Evolutionary conservation across 768 basidiomycete species (phyloP), one percentile per base, ranked within the genome.

Genomic region (Tubosaeta brunneosetosa): DNA sequence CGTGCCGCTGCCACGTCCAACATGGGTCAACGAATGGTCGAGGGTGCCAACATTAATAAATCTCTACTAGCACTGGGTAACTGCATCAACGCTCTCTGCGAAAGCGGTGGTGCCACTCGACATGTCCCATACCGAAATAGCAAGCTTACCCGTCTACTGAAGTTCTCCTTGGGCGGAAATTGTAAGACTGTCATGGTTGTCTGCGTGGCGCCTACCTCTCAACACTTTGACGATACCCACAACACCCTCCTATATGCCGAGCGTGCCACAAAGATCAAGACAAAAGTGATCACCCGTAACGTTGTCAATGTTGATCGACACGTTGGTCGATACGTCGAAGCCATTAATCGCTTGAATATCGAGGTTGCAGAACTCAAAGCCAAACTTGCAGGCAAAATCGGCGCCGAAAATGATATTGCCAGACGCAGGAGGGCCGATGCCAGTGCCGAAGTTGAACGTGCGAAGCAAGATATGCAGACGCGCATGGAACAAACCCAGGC

Each of bases 181-280:
- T 99, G 97, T 81, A 92, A 95, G 73, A 99, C 97, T 1, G 94
- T 97, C 65, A 99, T 98, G 97, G 92, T 97, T 57, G 95, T 98
- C 55, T 98, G 97, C 67, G 78, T 99, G 44, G 94, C 94, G 1
- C 97, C 97, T 2, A 93, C 94, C 5, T 94, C 93, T 34, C 81
- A 81, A 34, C 94, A 99, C 72, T 97, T 97, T 67, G 97, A 98
- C 65, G 97, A 99, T 68, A 98, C 97, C 31, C 93, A 97, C 67
- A 99, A 99, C 67, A 98, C 97, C 2, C 85, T 99, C 44, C 77
- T 97, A 55, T 99, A 98, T 69, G 97, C 97, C 22, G 94, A 99
- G 62, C 88, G 94, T 43, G 95, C 97, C 26, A 97, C 97, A 53
- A 92, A 94, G 75, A 97, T 99, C 72, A 94, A 94, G 76, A 98